phyloP scores from a whole-genome alignment of 2,329 filamentous ascomycete genomes.

The Xylariales sp. region DNA sequence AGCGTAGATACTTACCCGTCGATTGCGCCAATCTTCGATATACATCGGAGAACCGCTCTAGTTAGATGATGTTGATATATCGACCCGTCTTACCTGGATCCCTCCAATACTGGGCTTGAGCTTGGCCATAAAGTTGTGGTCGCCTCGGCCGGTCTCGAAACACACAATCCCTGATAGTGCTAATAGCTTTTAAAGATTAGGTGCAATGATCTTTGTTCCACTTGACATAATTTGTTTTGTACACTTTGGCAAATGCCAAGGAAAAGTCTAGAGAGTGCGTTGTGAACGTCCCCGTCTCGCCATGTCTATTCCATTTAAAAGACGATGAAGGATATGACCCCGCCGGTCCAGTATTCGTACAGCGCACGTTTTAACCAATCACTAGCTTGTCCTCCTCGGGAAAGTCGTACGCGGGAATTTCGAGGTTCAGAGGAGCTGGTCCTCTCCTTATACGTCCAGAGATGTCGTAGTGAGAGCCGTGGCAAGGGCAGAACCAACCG shows the following conservation, averaged over 20 bases:
- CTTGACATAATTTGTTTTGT: slow-evolving; percentile 49
- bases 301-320: slow-evolving; percentile 46
- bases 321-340: slow-evolving; percentile 35
- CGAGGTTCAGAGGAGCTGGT: slow-evolving; percentile 95
- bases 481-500: slow-evolving; percentile 99
- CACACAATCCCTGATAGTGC: slow-evolving; percentile 26
- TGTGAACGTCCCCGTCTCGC: slow-evolving; percentile 45
- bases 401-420: slow-evolving; percentile 94
- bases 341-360: slow-evolving; percentile 50
- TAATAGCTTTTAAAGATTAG: slow-evolving; percentile 20
- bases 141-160: slow-evolving; percentile 12
- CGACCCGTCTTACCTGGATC: slow-evolving; percentile 23
- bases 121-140: slow-evolving; percentile 19
- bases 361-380: slow-evolving; percentile 78
- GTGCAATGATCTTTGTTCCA: slow-evolving; percentile 42
- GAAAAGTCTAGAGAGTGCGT: slow-evolving; percentile 48
- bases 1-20: slow-evolving; percentile 20
- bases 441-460: slow-evolving; percentile 98
- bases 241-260: slow-evolving; percentile 48
- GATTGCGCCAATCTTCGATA: slow-evolving; percentile 12
- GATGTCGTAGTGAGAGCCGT: slow-evolving; percentile 99
- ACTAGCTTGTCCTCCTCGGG: slow-evolving; percentile 87
- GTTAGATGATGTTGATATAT: slow-evolving; percentile 5
- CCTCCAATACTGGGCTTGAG: slow-evolving; percentile 5
- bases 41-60: background rate